A percentile compares a stretch with the other conserved stretches of the same genome.
Conservation (phyloP, 1,284 basidiomycete genomes). For the Fomitiporia mediterranea region DNA sequence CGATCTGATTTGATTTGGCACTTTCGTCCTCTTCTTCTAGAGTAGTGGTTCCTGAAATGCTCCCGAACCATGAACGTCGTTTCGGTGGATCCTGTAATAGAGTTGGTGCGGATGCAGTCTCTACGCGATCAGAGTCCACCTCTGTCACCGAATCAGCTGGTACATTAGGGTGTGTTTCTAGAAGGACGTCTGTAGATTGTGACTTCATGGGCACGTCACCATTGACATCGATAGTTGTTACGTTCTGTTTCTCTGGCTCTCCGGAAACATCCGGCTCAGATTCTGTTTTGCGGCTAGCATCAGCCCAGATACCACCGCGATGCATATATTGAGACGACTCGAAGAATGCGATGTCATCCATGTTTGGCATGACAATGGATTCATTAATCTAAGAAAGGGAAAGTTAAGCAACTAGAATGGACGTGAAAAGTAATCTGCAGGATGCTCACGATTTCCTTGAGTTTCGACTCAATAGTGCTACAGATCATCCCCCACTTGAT, state of each 20-base stretch:
- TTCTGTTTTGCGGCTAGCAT: slow-evolving; percentile 50
- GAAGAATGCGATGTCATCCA: slow-evolving; percentile 98
- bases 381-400: slow-evolving; percentile 72
- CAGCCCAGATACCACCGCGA: slow-evolving; percentile 89
- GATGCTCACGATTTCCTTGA: slow-evolving; percentile 81
- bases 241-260: slow-evolving; percentile 20
- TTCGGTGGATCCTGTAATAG: slow-evolving; percentile 23
- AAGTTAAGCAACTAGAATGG: too few species aligned
- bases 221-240: slow-evolving; percentile 21
- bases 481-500: slow-evolving; percentile 93
- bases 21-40: slow-evolving; percentile 28
- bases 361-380: slow-evolving; percentile 92
- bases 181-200: slow-evolving; percentile 31
- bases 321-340: slow-evolving; percentile 63
- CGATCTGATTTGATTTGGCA: slow-evolving; percentile 27
- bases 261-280: slow-evolving; percentile 24
- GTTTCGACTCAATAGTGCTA: slow-evolving; percentile 81
- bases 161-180: background rate
- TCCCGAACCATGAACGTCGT: slow-evolving; percentile 39
- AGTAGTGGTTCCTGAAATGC: slow-evolving; percentile 27
- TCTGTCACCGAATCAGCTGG: background rate
- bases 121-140: background rate
- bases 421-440: too few species aligned
- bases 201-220: slow-evolving; percentile 24
- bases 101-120: slow-evolving; percentile 4